Evolutionary conservation across 2,329 filamentous ascomycete species (phyloP), one percentile per base, ranked within the genome.

Genomic region (Epichloe uncinata): DNA sequence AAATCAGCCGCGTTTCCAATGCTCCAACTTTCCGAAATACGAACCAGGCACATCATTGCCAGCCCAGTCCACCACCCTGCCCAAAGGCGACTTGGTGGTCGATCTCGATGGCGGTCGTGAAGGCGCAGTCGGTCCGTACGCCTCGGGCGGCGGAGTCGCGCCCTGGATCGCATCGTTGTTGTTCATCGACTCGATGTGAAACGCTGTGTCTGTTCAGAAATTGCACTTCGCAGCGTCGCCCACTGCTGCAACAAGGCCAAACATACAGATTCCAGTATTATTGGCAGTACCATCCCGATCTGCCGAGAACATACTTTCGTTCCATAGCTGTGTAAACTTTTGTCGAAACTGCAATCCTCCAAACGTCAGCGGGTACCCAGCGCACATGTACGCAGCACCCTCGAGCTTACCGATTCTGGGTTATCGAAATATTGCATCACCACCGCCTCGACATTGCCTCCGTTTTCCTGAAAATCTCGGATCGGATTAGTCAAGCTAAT

Each of bases 21-120:
- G 40, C 18, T 16, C 18, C 40, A 22, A 20, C 40, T 9, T n/a
- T 18, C 15, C 37, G 16, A 40, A 40, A 40, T 30, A 22, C 41
- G 12, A n/a, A 73, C 70, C 70, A 55, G 70, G 61, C 54, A 65
- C 62, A 48, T 69, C 65, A 48, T 64, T 63, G 26, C 67, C 63
- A 50, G 67, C 67, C 66, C 73, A 72, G 48, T 78, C 73, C 55
- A 72, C 65, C 54, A 76, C 65, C 56, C 66, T 74, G 61, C 72
- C 69, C 52, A 81, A 61, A 8, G 79, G 78, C 35, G 79, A 82
- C 57, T 70, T 71, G 54, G 73, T 73, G 52, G 75, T 76, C 42
- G 74, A 69, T 62, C 79, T 69, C 20, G 80, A 83, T 1, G 80
- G 80, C n/a, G 80, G 80, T 50, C 79, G 71, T 16, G 80, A 81